Evolutionary conservation across 306 rosid genomes (phyloP).

Genomic region (Potentilla sterilis): DNA sequence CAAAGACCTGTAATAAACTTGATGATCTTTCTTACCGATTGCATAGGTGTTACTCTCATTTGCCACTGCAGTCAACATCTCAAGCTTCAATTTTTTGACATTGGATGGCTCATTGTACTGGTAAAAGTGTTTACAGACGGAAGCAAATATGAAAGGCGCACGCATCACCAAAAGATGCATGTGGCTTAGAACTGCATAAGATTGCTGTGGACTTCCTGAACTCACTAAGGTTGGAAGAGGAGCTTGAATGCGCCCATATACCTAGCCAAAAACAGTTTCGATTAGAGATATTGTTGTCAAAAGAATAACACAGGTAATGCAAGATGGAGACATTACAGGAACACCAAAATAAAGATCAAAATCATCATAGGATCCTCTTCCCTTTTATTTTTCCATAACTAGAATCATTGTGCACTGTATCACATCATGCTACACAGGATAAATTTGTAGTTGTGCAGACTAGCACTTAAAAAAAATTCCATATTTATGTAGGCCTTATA

Average conservation of each 20-base stretch:
- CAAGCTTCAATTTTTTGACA: constrained; percentile 97
- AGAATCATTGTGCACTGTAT: neutral
- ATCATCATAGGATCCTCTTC: no score
- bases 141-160: constrained; percentile 90
- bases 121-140: constrained; percentile 94
- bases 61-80: constrained; percentile 98
- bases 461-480: constrained; percentile 5
- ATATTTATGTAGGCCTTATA: neutral
- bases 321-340: constrained; percentile 20
- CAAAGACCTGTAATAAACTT: constrained; percentile 5
- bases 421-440: no score
- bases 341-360: neutral
- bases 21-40: constrained; percentile 55
- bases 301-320: constrained; percentile 13
- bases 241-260: constrained; percentile 96
- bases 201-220: constrained; percentile 98
- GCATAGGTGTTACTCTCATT: constrained; percentile 98
- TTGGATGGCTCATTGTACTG: constrained; percentile 99
- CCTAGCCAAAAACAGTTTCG: constrained; percentile 48
- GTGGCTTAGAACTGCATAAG: constrained; percentile 95
- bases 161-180: constrained; percentile 98
- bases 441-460: constrained; percentile 22
- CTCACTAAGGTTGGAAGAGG: constrained; percentile 96
- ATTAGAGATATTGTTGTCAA: constrained; percentile 27
- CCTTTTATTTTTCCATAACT: neutral